These are phyloP conservation scores for Artemisia tridentata DNA, from an alignment of 129 eudicot species.

Conservation along the genomic window DNA sequence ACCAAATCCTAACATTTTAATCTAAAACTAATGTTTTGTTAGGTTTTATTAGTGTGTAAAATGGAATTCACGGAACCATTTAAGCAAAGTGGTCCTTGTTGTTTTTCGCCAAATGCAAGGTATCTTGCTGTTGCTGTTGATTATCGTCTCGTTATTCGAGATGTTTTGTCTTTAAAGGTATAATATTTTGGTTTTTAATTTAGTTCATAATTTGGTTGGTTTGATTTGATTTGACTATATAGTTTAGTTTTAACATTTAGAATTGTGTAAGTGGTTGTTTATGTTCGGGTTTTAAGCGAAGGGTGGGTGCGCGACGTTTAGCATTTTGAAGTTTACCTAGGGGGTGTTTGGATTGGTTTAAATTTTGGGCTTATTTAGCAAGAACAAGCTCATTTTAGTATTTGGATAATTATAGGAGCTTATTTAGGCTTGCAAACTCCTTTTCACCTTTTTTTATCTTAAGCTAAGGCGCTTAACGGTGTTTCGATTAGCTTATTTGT, in stretches of 20 bases:
- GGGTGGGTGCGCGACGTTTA: background rate
- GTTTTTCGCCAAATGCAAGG: slow-evolving; percentile 86
- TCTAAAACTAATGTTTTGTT: too few species aligned
- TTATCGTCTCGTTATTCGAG: slow-evolving; percentile 96
- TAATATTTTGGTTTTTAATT: background rate
- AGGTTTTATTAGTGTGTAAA: too few species aligned
- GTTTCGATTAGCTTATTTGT: too few species aligned
- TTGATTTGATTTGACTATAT: background rate
- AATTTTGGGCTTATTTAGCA: too few species aligned
- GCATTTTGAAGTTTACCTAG: slow-evolving; percentile 1
- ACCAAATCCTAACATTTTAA: background rate
- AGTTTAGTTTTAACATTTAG: slow-evolving; percentile 1
- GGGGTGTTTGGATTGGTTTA: too few species aligned
- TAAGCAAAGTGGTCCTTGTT: slow-evolving; percentile 92
- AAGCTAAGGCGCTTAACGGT: too few species aligned
- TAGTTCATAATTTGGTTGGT: background rate
- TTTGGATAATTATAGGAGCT: too few species aligned
- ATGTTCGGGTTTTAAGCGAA: background rate
- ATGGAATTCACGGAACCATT: slow-evolving; percentile 94
- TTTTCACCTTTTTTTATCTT: too few species aligned
- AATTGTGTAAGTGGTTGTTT: background rate
- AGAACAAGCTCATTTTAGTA: too few species aligned
- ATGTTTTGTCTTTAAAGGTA: slow-evolving; percentile 84
- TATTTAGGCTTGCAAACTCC: too few species aligned
- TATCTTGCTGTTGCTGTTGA: slow-evolving; percentile 89